These are phyloP conservation scores for Diaporthe longicolla DNA, from an alignment of 2,329 filamentous ascomycete species.

Conservation along the genomic window DNA sequence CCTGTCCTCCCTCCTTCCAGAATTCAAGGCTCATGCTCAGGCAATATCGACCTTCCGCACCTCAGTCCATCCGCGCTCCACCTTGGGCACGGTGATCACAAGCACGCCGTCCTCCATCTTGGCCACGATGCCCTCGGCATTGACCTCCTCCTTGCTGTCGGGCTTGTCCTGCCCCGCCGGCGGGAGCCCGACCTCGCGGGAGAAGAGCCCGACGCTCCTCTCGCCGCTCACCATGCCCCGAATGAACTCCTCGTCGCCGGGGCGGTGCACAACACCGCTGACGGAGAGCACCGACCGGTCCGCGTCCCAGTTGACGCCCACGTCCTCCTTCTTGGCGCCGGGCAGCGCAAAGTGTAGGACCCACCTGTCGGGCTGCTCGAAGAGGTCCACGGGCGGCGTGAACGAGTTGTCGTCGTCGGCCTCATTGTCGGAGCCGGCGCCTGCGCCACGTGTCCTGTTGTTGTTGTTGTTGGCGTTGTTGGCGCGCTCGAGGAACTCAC, in stretches of 20 bases:
- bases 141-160: constrained; percentile 70
- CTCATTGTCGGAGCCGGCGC: constrained; percentile 46
- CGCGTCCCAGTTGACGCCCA: constrained; percentile 82
- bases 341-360: constrained; percentile 81
- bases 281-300: constrained; percentile 76
- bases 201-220: constrained; percentile 81
- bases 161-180: constrained; percentile 55
- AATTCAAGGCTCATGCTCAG: constrained; percentile 32
- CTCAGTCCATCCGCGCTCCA: constrained; percentile 76
- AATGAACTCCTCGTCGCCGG: constrained; percentile 78
- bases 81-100: constrained; percentile 82
- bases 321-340: constrained; percentile 83
- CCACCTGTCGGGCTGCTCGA: constrained; percentile 73
- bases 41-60: constrained; percentile 71
- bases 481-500: constrained; percentile 54
- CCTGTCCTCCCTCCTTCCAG: background rate
- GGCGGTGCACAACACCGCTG: constrained; percentile 80
- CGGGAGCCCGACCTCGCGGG: constrained; percentile 76
- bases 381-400: constrained; percentile 79
- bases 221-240: constrained; percentile 74
- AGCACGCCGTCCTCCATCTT: constrained; percentile 85
- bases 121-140: constrained; percentile 77
- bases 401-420: constrained; percentile 60
- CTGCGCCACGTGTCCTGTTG: constrained; percentile 40
- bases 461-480: constrained; percentile 36